These are phyloP conservation scores for Vitis cinerea DNA, from an alignment of 164 flowering plant species.

Conservation along the genomic window DNA sequence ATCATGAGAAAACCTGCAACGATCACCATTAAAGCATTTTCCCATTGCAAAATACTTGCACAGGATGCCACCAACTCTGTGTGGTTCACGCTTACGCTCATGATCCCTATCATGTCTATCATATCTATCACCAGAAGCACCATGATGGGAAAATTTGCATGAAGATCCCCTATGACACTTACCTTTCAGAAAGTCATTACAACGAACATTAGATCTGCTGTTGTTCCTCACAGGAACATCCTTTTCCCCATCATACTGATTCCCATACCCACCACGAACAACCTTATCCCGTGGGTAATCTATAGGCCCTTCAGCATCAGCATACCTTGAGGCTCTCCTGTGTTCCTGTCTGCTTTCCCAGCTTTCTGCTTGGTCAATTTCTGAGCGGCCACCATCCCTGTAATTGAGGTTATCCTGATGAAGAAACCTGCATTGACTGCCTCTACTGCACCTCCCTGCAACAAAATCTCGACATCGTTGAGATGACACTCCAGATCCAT, in stretches of 20 bases:
- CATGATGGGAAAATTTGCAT: constrained; percentile 41
- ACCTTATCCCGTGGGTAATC: constrained; percentile 14
- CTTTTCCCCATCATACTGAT: constrained; percentile 25
- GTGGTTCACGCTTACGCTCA: neutral
- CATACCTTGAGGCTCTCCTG: constrained; percentile 20
- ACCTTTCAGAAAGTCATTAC: constrained; percentile 38
- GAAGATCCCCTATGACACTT: constrained; percentile 42
- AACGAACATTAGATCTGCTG: constrained; percentile 20
- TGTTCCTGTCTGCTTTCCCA: constrained; percentile 29
- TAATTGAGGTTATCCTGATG: constrained; percentile 29
- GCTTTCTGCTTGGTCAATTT: constrained; percentile 13
- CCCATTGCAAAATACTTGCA: constrained; percentile 1
- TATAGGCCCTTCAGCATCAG: constrained; percentile 12
- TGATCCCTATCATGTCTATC: constrained; percentile 12
- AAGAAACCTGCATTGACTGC: constrained; percentile 35
- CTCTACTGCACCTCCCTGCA: constrained; percentile 41
- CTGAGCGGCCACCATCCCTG: constrained; percentile 25
- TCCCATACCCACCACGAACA: constrained; percentile 11
- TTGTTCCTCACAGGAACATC: constrained; percentile 19
- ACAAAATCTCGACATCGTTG: constrained; percentile 32
- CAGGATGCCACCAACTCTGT: neutral
- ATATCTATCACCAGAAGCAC: constrained; percentile 22
- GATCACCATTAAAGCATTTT: neutral
- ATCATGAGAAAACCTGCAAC: constrained; percentile 1
- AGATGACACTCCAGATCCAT: constrained; percentile 24